These are phyloP conservation scores for Trichoderma sp. DNA, from an alignment of 2,329 filamentous ascomycete genomes.

Conservation along the genomic window DNA sequence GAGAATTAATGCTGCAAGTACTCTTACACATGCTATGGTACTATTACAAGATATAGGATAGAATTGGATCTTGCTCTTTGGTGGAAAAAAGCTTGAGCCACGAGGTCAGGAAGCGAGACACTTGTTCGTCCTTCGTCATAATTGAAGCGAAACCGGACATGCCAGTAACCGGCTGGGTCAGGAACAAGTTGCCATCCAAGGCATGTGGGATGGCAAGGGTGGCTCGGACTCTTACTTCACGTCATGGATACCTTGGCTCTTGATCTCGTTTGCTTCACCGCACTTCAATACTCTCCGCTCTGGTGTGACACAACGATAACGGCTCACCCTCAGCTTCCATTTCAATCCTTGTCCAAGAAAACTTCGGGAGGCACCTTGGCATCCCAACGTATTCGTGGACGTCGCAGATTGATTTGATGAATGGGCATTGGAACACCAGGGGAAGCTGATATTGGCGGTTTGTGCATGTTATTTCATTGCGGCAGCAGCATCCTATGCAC, in stretches of 20 bases:
- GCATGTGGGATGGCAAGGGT: constrained; percentile 1
- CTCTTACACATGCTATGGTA: background rate
- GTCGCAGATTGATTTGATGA: background rate
- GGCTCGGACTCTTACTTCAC: constrained; percentile 4
- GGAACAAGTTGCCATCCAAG: background rate
- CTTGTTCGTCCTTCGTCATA: background rate
- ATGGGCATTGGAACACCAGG: too few relatives aligned
- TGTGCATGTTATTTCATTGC: background rate
- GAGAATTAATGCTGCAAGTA: background rate
- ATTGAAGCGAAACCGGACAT: background rate
- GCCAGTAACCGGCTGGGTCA: background rate
- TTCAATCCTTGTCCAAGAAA: background rate
- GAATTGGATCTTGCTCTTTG: too few relatives aligned
- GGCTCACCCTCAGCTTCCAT: background rate
- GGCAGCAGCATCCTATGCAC: background rate
- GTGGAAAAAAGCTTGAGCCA: background rate
- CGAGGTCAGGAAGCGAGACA: background rate
- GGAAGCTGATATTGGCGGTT: background rate
- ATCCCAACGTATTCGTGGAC: too few relatives aligned
- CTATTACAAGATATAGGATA: background rate
- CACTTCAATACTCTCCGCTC: constrained; percentile 11
- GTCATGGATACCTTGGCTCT: background rate
- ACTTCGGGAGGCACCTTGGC: background rate
- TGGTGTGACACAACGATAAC: constrained; percentile 15
- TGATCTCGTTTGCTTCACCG: constrained; percentile 7